Conservation (phyloP, 345 rosid genomes). For the Zanthoxylum bungeanum region DNA sequence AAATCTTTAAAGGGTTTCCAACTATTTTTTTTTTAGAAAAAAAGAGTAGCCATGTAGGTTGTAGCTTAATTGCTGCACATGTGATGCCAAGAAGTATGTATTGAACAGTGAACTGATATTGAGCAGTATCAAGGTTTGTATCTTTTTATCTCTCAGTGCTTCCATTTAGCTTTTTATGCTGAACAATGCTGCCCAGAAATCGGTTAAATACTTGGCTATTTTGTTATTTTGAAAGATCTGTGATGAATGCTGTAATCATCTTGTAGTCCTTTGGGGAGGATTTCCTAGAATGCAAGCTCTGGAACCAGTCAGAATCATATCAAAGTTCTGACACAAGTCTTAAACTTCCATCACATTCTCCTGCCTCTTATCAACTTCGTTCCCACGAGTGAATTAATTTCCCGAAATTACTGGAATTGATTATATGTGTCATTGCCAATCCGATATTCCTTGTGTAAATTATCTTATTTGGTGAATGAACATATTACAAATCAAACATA, state of each 20-base stretch:
- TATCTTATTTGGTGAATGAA: too few relatives aligned
- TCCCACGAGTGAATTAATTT: not conserved
- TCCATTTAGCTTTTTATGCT: not conserved
- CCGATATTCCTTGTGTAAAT: too few relatives aligned
- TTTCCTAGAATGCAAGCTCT: not conserved
- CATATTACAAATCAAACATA: too few relatives aligned
- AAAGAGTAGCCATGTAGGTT: not conserved
- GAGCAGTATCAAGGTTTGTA: constrained; percentile 10
- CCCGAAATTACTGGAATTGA: too few relatives aligned
- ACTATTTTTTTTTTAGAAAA: too few relatives aligned
- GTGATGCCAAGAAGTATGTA: not conserved
- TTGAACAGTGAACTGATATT: not conserved
- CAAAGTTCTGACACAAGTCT: not conserved
- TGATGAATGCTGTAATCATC: too few relatives aligned
- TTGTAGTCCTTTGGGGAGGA: not conserved
- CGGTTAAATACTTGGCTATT: not conserved
- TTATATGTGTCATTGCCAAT: too few relatives aligned
- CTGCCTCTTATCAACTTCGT: not conserved
- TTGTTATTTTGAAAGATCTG: too few relatives aligned
- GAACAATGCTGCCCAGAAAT: not conserved
- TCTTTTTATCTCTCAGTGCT: not conserved
- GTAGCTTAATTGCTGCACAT: not conserved
- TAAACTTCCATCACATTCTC: not conserved
- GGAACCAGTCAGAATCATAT: not conserved
- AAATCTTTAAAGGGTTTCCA: too few relatives aligned